Conservation (phyloP, 225 moss, liverwort and hornwort genomes). For the Thuidium tamariscinum region DNA sequence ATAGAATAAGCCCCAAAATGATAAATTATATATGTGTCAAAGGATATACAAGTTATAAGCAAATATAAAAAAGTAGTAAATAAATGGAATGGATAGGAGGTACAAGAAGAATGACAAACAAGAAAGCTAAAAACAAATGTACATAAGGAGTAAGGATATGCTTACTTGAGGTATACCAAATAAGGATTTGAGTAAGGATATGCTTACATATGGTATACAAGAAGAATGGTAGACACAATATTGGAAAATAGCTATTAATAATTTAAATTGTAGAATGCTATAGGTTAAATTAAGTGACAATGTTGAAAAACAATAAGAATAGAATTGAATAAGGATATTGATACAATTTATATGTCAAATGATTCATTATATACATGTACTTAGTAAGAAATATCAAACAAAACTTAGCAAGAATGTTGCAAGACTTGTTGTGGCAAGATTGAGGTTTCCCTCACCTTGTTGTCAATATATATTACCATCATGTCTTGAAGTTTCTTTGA, state of each 20-base stretch:
- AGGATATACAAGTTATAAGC: accelerated
- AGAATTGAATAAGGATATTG: background rate
- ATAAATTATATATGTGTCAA: background rate
- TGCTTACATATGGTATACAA: too few species aligned
- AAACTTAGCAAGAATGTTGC: background rate
- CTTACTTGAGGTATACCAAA: too few species aligned
- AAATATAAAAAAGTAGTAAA: background rate
- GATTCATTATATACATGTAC: too few species aligned
- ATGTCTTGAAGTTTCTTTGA: background rate
- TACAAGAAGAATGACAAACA: background rate
- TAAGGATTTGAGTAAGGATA: too few species aligned
- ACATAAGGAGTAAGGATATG: background rate
- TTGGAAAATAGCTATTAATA: too few species aligned
- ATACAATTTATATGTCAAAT: background rate
- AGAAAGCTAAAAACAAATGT: background rate
- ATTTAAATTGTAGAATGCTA: background rate
- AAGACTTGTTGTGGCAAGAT: background rate
- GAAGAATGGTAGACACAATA: background rate
- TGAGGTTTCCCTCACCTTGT: background rate
- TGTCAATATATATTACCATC: background rate
- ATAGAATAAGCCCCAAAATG: too few species aligned
- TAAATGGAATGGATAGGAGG: background rate
- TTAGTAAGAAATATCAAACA: background rate
- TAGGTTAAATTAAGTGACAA: background rate
- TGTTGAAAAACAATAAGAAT: background rate